Base-by-base conservation (phyloP, 495 filamentous ascomycete species). In the Neurospora sp. region DNA sequence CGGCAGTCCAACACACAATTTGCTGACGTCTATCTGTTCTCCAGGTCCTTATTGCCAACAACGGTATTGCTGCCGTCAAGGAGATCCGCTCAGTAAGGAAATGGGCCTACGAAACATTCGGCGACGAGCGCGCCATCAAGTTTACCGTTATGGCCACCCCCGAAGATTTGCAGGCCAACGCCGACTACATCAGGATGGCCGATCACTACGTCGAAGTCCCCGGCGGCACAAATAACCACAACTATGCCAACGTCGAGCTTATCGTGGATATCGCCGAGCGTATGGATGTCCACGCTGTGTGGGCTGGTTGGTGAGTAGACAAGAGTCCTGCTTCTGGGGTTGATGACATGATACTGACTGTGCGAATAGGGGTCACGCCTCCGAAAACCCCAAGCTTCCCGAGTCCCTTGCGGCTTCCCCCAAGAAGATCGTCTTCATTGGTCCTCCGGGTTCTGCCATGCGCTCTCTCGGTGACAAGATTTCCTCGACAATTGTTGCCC, bases 141-240 rank as follows among this genome's bases (percentile, higher is more conserved):
- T 98, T 99, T 82, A 98, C 96, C 71, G 96, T 98, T 75, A 99
- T 99, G 96, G 96, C 96, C 75, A 99, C 96, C 59, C 96, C 96
- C n/a, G 96, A 99, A 84, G 96, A 99, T 92, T 84, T 99, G 77
- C 88, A 90, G 79, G 96, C 95, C 74, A 99, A 99, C 82, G 96
- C 96, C 70, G 96, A 99, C 84, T 99, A 99, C 82, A 99, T 99
- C 81, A 89, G 96, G 76, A 97, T 99, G 96, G 96, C 96, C 2
- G 96, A 99, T 82, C 93, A 97, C 88, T 99, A 99, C 81, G 96
- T 98, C 74, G 96, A 99, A 85, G 94, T 96, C 69, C 96, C 96
- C n/a, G 96, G 96, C 77, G 96, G 96, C 78, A 99, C 96, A 66
- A 99, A 99, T 85, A 99, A 99, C 87, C 98, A 99, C 90, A 99